Percentiles rank a stretch among this genome's conserved stretches.
Evolutionary conservation across 2,329 filamentous ascomycete genomes (phyloP).

Genomic region (Anthostomella pinea): DNA sequence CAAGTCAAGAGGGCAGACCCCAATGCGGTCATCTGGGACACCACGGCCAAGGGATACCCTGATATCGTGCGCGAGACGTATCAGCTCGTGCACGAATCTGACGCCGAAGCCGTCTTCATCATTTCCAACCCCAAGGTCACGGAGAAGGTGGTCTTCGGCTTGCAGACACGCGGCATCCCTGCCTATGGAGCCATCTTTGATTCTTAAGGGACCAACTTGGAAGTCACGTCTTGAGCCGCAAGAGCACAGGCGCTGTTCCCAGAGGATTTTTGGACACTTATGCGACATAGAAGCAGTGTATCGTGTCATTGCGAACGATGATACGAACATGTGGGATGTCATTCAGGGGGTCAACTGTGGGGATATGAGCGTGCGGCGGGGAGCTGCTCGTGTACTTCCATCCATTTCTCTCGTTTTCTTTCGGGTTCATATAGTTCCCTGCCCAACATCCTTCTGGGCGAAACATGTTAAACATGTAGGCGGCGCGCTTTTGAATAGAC

Average conservation of each 20-base stretch:
- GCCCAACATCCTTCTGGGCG: no score
- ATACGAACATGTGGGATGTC: neutral
- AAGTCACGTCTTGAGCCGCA: neutral
- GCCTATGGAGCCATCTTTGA: slow-evolving; percentile 78
- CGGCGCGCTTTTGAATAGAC: no score
- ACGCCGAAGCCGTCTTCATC: slow-evolving; percentile 69
- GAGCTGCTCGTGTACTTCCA: neutral
- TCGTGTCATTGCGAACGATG: slow-evolving; percentile 1
- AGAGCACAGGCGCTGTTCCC: neutral
- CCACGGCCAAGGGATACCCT: slow-evolving; percentile 55
- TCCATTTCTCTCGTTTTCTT: neutral
- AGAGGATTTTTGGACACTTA: no score
- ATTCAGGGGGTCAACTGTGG: neutral
- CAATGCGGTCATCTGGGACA: slow-evolving; percentile 66
- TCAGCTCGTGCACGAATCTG: slow-evolving; percentile 55
- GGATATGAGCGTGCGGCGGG: neutral
- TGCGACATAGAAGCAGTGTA: neutral
- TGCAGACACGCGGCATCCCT: slow-evolving; percentile 63
- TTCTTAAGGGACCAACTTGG: slow-evolving; percentile 15
- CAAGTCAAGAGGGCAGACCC: slow-evolving; percentile 56
- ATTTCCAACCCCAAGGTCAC: slow-evolving; percentile 70
- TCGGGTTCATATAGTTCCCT: no score
- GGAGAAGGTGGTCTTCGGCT: slow-evolving; percentile 65
- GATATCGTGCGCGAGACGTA: slow-evolving; percentile 50
- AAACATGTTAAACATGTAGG: no score